Base-by-base conservation (phyloP, 2,329 filamentous ascomycete species). In the Corniculantispora saksenae region DNA sequence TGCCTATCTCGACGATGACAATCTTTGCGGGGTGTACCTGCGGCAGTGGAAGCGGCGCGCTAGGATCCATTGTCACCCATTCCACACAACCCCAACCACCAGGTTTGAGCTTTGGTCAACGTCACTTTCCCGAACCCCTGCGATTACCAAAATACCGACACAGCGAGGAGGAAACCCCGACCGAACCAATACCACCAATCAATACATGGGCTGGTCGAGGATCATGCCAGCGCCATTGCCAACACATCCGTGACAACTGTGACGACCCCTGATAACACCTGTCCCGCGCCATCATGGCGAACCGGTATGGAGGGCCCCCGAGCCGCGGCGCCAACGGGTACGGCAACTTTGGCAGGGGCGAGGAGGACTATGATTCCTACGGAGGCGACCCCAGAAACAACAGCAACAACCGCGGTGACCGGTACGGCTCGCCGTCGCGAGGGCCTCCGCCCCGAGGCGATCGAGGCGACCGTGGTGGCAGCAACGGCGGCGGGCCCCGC, bases 321-420 rank as follows among this genome's bases (percentile, higher is more conserved):
- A 32, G 48, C 32, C 76, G 72, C 69, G 71, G 72, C 68, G 79
- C 78, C 67, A 76, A 78, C 63, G 77, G 79, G 55, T 82, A 82
- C 70, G 82, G 81, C 43, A 80, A 78, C 66, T 75, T 82, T 70
- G 75, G 79, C 69, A 66, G 66, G 71, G 48, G 61, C 64, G 66
- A 70, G 67, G 83, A 83, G 45, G 83, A 85, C 64, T 84, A 84
- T 69, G 83, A 85, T 56, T 77, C 81, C 12, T 84, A 80, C 67
- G 79, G 80, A 55, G 80, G 82, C 27, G 76, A 75, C 25, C 80
- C 81, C 53, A 23, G 61, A 63, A 38, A 38, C 21, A 50, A 56
- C 23, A 17, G 13, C 21, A 50, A 56, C 35, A 17, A 15, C 50
- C 48, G 60, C 17, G 38, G 35, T 13, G 50, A 62, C 15, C 50